Percentiles rank a stretch among this genome's conserved stretches.
These are phyloP conservation scores for Handroanthus guayacan DNA, from an alignment of 257 asterid genomes.

Conservation along the genomic window DNA sequence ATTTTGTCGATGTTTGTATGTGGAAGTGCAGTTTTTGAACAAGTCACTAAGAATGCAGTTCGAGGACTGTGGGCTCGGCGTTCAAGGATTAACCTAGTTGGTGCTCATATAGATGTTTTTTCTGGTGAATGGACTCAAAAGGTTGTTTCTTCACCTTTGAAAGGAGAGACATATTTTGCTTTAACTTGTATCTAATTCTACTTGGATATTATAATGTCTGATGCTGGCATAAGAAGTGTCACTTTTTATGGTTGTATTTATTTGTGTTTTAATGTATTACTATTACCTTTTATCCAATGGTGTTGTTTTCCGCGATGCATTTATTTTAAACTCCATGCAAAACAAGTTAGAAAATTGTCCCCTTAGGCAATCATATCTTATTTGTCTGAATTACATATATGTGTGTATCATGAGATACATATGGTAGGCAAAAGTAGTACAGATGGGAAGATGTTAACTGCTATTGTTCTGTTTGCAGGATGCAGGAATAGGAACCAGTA, in stretches of 20 bases:
- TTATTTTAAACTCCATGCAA: slow-evolving; percentile 19
- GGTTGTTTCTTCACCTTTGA: slow-evolving; percentile 53
- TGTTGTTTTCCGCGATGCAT: not conserved
- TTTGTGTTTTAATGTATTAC: not conserved
- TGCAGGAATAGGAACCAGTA: slow-evolving; percentile 99
- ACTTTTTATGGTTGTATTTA: not conserved
- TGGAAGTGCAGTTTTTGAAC: slow-evolving; percentile 81
- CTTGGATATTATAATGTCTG: slow-evolving; percentile 23
- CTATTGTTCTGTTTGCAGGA: slow-evolving; percentile 65
- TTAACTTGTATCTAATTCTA: slow-evolving; percentile 20
- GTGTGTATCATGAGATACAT: slow-evolving; percentile 15
- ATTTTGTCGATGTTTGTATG: slow-evolving; percentile 33
- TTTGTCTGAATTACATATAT: not conserved
- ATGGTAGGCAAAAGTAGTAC: slow-evolving; percentile 15
- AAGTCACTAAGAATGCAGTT: slow-evolving; percentile 94
- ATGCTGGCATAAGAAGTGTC: slow-evolving; percentile 17
- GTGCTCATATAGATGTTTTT: slow-evolving; percentile 98
- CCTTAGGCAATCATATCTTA: not conserved
- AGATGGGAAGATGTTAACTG: slow-evolving; percentile 40
- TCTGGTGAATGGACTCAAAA: slow-evolving; percentile 99
- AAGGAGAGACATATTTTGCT: slow-evolving; percentile 8
- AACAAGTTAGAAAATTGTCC: not conserved
- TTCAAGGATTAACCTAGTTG: slow-evolving; percentile 93
- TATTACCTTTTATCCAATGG: slow-evolving; percentile 7
- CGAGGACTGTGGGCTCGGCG: slow-evolving; percentile 99